Evolutionary conservation across 1,284 basidiomycete species (phyloP), one percentile per base, ranked within the genome.

Genomic region (Quambalaria eucalypti): DNA sequence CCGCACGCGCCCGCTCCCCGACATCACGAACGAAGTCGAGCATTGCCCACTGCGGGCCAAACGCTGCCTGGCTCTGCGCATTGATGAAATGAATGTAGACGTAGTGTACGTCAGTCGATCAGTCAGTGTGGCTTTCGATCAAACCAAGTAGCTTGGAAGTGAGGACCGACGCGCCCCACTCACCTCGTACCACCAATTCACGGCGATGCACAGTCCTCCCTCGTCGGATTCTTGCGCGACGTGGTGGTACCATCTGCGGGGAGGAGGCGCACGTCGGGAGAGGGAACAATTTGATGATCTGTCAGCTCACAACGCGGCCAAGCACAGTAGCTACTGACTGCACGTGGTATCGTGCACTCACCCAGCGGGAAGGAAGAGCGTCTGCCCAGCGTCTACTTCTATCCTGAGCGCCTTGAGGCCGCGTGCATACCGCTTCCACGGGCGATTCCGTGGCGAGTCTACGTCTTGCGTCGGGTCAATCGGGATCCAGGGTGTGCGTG

Each of bases 181-280:
- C n/a, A n/a, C n/a, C n/a, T 70, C 61, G 54, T 70, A 72, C 69
- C 69, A 71, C 68, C 65, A 69, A 39, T 72, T 72, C n/a, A 72
- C 33, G 53, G 60, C 61, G 5, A 71, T 48, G 40, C 69, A 72
- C 8, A 71, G 28, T 9, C 66, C 69, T 30, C 10, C 59, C 8
- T 47, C 51, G 19, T 71, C 66, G 28, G 65, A 60, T 33, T 61
- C 57, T 59, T 72, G 68, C 33, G 60, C 56, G 7, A 69, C 69
- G 47, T 68, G 65, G 44, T 71, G 68, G 33, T 61, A 68, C 68
- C 68, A 69, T 14, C 56, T 55, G n/a, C n/a, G n/a, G n/a, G n/a
- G n/a, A n/a, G n/a, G n/a, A n/a, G n/a, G n/a, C n/a, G n/a, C n/a
- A n/a, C n/a, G n/a, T n/a, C n/a, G n/a, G n/a, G n/a, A n/a, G n/a